Percentiles rank a stretch among this genome's conserved stretches.
These are phyloP conservation scores for Trichoderma koningii DNA, from an alignment of 2,329 filamentous ascomycete genomes.

Conservation along the genomic window DNA sequence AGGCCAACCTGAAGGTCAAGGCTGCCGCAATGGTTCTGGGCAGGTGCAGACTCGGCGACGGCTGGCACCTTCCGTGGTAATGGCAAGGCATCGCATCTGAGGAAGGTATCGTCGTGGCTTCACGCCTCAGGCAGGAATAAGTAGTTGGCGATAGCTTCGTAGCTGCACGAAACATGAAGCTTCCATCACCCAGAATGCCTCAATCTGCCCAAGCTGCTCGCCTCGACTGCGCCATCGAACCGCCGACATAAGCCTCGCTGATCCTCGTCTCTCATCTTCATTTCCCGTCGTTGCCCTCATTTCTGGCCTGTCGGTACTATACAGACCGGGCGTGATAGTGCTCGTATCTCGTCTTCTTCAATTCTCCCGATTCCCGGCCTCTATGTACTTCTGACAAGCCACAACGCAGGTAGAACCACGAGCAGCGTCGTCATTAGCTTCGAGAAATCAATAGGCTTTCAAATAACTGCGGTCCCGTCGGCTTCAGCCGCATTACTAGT, in stretches of 20 bases:
- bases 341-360: not conserved
- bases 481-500: constrained; percentile 22
- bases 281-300: not conserved
- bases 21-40: not conserved
- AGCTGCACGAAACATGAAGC: too few species aligned
- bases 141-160: too few species aligned
- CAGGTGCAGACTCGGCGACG: not conserved
- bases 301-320: not conserved
- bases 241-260: constrained; percentile 8
- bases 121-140: too few species aligned
- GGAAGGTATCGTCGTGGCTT: not conserved
- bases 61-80: constrained; percentile 5
- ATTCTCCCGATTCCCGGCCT: not conserved
- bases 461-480: constrained; percentile 13
- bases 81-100: not conserved
- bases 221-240: not conserved
- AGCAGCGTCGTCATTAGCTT: constrained; percentile 1
- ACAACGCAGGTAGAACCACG: constrained; percentile 4
- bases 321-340: too few species aligned
- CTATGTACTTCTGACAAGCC: constrained; percentile 2
- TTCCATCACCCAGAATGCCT: too few species aligned
- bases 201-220: too few species aligned
- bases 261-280: constrained; percentile 4
- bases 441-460: constrained; percentile 7
- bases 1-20: not conserved